A percentile compares a stretch with the other conserved stretches of the same genome.
These are phyloP conservation scores for Spongispora temasekensis DNA, from an alignment of 1,284 basidiomycete genomes.

Conservation along the genomic window DNA sequence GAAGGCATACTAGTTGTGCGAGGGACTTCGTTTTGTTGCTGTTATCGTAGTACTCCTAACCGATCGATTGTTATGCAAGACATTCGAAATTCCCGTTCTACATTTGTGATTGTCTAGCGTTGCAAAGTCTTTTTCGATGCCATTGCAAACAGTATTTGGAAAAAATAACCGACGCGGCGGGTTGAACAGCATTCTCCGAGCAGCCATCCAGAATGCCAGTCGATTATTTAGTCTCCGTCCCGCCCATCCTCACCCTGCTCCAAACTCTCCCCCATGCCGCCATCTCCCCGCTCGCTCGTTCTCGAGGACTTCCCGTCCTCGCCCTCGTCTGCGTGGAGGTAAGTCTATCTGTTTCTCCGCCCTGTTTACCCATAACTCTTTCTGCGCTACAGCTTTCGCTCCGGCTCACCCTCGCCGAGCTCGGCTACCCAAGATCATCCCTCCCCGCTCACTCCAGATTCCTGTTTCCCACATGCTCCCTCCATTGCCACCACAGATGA, in stretches of 20 bases:
- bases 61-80: slow-evolving; percentile 3
- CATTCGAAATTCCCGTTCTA: slow-evolving; percentile 1
- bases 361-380: background rate
- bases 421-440: slow-evolving; percentile 11
- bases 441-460: slow-evolving; percentile 25
- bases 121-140: too few species aligned
- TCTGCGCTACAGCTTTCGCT: slow-evolving; percentile 11
- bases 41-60: slow-evolving; percentile 1
- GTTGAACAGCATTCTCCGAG: slow-evolving; percentile 7
- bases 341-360: background rate
- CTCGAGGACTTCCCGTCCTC: slow-evolving; percentile 16
- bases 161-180: slow-evolving; percentile 15
- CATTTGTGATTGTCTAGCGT: background rate
- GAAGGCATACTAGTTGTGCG: slow-evolving; percentile 71
- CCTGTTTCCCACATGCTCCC: slow-evolving; percentile 7
- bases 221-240: slow-evolving; percentile 10
- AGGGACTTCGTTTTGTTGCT: slow-evolving; percentile 11
- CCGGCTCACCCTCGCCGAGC: slow-evolving; percentile 17
- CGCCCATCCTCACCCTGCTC: background rate
- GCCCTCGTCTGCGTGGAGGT: slow-evolving; percentile 30
- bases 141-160: slow-evolving; percentile 1
- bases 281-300: slow-evolving; percentile 1
- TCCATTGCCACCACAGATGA: slow-evolving; percentile 18
- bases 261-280: slow-evolving; percentile 8
- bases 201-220: slow-evolving; percentile 10